A percentile compares a stretch with the other conserved stretches of the same genome.
Evolutionary conservation across 2,329 filamentous ascomycete species (phyloP).

Genomic region (Chrysoporthe deuterocubensis): DNA sequence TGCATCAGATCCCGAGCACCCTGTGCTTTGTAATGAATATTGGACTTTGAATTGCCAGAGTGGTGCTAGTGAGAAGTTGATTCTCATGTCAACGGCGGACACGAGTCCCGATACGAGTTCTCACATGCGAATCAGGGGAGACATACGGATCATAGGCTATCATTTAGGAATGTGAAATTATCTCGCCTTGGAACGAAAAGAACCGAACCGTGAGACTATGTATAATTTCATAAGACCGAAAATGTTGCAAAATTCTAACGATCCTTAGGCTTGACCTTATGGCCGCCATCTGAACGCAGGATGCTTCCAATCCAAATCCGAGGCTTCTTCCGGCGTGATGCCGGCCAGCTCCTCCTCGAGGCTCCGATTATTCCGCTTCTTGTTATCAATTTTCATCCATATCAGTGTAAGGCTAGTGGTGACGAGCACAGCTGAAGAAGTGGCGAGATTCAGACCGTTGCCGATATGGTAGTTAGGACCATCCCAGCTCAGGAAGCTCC

Average conservation of each 20-base stretch:
- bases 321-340: constrained; percentile 54
- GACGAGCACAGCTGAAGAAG: constrained; percentile 56
- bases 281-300: constrained; percentile 64
- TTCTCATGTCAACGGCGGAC: not conserved
- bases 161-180: not conserved
- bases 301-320: constrained; percentile 69
- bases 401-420: constrained; percentile 50
- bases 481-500: constrained; percentile 67
- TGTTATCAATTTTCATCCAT: constrained; percentile 67
- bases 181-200: no score
- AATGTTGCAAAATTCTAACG: no score
- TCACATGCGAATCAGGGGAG: not conserved
- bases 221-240: not conserved
- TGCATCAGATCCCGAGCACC: no score
- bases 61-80: no score
- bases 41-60: no score
- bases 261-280: constrained; percentile 21
- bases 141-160: not conserved
- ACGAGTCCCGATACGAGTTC: not conserved
- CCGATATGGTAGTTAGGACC: constrained; percentile 70
- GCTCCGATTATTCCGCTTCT: constrained; percentile 52
- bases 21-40: no score
- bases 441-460: constrained; percentile 70
- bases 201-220: not conserved
- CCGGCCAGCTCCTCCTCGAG: constrained; percentile 56